Base-by-base conservation (phyloP, 2,329 filamentous ascomycete species). In the Alternaria angustiovoidea region DNA sequence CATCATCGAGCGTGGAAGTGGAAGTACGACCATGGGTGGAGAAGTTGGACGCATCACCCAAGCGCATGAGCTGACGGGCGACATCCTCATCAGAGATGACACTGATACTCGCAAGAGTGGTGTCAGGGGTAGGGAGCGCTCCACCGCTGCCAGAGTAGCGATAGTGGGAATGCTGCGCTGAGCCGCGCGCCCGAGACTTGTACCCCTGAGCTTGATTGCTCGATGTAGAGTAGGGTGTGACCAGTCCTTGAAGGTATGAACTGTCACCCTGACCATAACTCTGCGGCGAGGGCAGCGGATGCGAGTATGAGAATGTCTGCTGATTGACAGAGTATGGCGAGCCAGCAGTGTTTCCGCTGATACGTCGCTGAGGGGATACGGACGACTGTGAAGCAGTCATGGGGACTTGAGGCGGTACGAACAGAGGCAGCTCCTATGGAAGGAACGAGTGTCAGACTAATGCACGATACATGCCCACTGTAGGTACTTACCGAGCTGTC, bases 1-100 rank as follows among this genome's bases (percentile, higher is more conserved):
- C 94, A 79, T 98, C 94, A 73, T 98, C 94, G 57, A 95, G 83
- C 6, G 94, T 97, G 1, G 94, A 97, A 7, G 93, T 93, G 8
- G 94, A 97, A 3, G 93, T 96, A 68, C 94, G 91, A 55, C 93
- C 94, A 72, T 97, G 92, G 2, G 73, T 75, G 7, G 93, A 96
- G 73, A 96, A 91, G 76, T 96, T 96, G 57, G 93, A 95, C 70
- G 94, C 92, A 76, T 97, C 94, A 46, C 95, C 94, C 55, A 99
- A 87, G 69, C 94, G 91, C 89, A 99, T 98, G 73, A 99, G 85
- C 81, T 98, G 95, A 75, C 97, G 90, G 58, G 95, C 95, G 63
- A 98, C 95, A 80, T 99, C 95, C 79, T 99, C 95, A 76, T 99
- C 95, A 14, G 94, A 98, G 79, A 99, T 94, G 78, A 93, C 96